phyloP scores from a whole-genome alignment of 192 early-diverging fungal genomes.

The Coemansia javaensis region DNA sequence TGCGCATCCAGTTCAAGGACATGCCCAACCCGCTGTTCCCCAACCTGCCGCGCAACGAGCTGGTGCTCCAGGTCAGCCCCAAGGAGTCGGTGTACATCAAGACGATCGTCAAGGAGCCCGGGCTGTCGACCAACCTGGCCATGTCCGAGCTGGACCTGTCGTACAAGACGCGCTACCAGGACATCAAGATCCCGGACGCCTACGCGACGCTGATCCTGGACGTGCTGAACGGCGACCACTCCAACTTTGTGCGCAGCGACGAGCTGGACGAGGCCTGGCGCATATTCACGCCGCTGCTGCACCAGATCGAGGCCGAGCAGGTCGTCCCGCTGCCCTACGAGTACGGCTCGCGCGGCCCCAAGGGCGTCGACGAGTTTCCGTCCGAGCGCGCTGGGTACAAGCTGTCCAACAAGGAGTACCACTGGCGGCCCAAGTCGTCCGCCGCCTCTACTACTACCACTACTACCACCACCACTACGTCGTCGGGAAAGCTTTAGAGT shows the following conservation, averaged over 20 bases:
- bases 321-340: conserved; percentile 68
- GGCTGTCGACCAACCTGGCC: conserved; percentile 75
- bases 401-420: conserved; percentile 40
- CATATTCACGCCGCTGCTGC: conserved; percentile 94
- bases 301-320: conserved; percentile 72
- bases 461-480: neutral
- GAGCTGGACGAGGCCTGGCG: conserved; percentile 96
- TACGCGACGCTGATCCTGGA: conserved; percentile 96
- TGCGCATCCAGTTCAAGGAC: conserved; percentile 96
- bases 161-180: conserved; percentile 84
- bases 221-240: conserved; percentile 85
- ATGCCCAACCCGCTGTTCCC: conserved; percentile 79
- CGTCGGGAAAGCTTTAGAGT: neutral
- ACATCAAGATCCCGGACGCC: conserved; percentile 91
- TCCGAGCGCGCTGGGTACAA: conserved; percentile 49
- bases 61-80: conserved; percentile 92
- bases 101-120: conserved; percentile 92
- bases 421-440: conserved; percentile 45
- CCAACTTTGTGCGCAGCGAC: conserved; percentile 91
- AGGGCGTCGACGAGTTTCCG: conserved; percentile 64
- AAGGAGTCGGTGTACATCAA: conserved; percentile 96
- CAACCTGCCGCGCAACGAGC: conserved; percentile 82
- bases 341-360: conserved; percentile 82
- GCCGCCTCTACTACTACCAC: conserved; percentile 1
- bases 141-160: conserved; percentile 92